Conservation (phyloP, 164 flowering plant genomes). For the Nymphaea colorata region DNA sequence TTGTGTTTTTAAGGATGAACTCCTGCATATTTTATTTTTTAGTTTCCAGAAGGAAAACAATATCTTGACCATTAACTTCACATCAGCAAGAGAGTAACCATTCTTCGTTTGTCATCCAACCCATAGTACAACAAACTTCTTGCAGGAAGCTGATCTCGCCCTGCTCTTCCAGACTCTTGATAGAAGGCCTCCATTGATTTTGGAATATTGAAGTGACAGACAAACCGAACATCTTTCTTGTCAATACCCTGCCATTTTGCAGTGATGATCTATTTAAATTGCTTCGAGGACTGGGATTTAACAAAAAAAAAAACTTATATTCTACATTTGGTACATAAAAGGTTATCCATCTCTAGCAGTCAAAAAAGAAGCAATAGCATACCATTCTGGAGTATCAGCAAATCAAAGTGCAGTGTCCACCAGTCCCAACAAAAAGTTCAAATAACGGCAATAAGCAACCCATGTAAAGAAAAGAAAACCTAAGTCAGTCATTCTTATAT, state of each 20-base stretch:
- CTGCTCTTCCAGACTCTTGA: constrained; percentile 99
- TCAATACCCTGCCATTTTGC: constrained; percentile 63
- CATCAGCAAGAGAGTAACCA: constrained; percentile 29
- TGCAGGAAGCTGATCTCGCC: constrained; percentile 82
- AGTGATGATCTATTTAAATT: not conserved
- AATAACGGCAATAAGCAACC: not conserved
- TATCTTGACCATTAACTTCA: too few relatives aligned
- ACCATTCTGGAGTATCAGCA: constrained; percentile 60
- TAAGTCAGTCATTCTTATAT: not conserved
- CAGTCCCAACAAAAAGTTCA: constrained; percentile 4
- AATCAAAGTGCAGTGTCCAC: constrained; percentile 14
- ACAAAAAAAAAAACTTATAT: not conserved
- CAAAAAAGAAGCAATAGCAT: constrained; percentile 11
- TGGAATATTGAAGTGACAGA: constrained; percentile 86
- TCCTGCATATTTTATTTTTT: constrained; percentile 26
- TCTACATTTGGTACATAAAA: not conserved
- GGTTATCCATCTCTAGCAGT: constrained; percentile 1
- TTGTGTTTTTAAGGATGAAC: constrained; percentile 52
- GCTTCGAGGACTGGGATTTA: not conserved
- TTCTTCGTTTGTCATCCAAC: constrained; percentile 65
- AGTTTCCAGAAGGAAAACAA: too few relatives aligned
- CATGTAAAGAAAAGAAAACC: not conserved
- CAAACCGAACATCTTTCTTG: constrained; percentile 78
- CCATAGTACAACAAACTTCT: constrained; percentile 81
- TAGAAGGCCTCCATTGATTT: constrained; percentile 95